Conservation (phyloP, 2,329 filamentous ascomycete species). For the Ceratocystis cubensis region DNA sequence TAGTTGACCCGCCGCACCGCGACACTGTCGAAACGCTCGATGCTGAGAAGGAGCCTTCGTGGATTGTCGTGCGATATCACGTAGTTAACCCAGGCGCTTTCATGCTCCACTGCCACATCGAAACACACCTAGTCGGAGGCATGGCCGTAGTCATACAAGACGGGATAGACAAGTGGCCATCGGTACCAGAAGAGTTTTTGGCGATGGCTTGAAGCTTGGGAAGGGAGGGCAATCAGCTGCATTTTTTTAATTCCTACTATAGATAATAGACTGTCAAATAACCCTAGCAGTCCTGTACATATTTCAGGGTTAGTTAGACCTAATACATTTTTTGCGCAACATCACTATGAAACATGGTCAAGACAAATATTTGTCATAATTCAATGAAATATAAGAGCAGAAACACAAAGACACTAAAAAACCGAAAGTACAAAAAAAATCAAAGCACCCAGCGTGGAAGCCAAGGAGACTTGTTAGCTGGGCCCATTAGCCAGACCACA, state of each 20-base stretch:
- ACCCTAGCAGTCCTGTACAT: background rate
- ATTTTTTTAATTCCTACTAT: too few relatives aligned
- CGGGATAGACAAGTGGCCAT: constrained; percentile 34
- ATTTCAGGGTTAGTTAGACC: background rate
- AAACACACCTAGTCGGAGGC: constrained; percentile 41
- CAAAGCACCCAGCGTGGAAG: constrained; percentile 11
- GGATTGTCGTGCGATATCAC: constrained; percentile 43
- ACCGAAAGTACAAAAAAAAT: constrained; percentile 14
- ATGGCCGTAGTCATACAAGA: constrained; percentile 43
- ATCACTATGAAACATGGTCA: background rate
- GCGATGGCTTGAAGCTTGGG: background rate
- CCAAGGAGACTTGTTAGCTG: background rate
- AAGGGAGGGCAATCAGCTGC: too few relatives aligned
- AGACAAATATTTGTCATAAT: background rate
- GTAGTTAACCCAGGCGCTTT: constrained; percentile 41
- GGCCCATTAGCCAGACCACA: too few relatives aligned
- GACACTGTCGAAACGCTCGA: constrained; percentile 30
- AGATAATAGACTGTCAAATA: too few relatives aligned
- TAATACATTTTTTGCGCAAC: background rate
- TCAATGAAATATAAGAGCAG: constrained; percentile 9
- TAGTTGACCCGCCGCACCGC: constrained; percentile 41
- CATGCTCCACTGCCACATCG: constrained; percentile 45
- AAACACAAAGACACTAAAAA: constrained; percentile 5
- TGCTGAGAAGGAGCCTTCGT: constrained; percentile 22
- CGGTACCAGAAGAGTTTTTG: constrained; percentile 31